Percentiles rank a stretch among this genome's conserved stretches.
These are phyloP conservation scores for Trypanosoma mega DNA, from an alignment of 208 protist species.

Conservation along the genomic window DNA sequence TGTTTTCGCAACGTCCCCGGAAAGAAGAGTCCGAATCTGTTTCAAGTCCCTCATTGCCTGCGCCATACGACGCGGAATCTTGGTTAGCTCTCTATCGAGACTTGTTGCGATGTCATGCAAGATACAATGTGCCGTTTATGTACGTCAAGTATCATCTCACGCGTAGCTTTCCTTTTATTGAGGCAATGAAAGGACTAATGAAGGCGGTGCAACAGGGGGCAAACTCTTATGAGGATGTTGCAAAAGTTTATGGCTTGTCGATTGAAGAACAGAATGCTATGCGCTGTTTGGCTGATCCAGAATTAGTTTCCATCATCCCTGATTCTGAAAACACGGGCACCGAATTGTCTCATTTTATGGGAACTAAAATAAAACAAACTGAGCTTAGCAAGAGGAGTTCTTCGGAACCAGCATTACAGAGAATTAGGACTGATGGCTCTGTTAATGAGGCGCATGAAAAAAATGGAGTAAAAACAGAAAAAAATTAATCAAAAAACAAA, in stretches of 20 bases:
- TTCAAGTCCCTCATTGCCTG: neutral
- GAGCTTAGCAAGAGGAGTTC: too few species aligned
- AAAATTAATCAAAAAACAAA: too few species aligned
- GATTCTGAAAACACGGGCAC: neutral
- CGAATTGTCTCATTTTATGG: neutral
- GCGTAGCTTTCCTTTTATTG: constrained; percentile 65
- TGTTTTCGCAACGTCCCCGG: constrained; percentile 54
- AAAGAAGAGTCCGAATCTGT: neutral
- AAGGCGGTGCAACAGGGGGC: constrained; percentile 42
- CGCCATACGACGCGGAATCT: constrained; percentile 10
- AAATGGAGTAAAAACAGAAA: too few species aligned
- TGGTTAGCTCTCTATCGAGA: constrained; percentile 31
- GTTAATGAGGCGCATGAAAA: too few species aligned
- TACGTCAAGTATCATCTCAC: constrained; percentile 91
- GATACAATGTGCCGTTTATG: constrained; percentile 65
- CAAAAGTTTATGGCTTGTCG: constrained; percentile 46
- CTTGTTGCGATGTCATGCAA: constrained; percentile 52
- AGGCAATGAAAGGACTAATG: constrained; percentile 65
- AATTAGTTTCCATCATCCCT: constrained; percentile 31
- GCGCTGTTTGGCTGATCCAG: constrained; percentile 25
- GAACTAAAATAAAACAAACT: neutral
- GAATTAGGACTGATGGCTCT: too few species aligned
- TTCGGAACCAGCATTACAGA: too few species aligned
- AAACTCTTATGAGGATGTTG: constrained; percentile 65
- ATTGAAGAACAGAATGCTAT: constrained; percentile 31